These are phyloP conservation scores for Pseudogymnoascus sp. DNA, from an alignment of 2,329 filamentous ascomycete species.

Conservation along the genomic window DNA sequence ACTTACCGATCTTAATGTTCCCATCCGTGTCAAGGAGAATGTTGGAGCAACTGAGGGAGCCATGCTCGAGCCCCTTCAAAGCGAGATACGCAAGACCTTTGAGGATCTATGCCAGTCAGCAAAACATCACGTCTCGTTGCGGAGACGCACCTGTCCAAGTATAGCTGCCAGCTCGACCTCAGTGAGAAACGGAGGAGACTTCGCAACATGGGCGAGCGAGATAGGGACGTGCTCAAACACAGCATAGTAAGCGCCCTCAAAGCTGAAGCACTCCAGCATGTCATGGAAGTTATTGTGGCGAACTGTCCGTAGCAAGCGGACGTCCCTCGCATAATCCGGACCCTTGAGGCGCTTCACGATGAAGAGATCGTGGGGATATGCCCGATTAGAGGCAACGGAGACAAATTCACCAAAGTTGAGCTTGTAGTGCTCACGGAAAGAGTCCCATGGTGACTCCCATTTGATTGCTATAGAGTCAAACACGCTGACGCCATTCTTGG, in stretches of 20 bases:
- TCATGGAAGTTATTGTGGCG: neutral
- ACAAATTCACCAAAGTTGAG: neutral
- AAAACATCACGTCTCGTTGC: neutral
- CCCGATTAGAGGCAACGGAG: neutral
- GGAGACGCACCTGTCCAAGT: neutral
- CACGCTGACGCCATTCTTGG: neutral
- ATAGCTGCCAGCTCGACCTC: slow-evolving; percentile 2
- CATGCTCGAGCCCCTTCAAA: slow-evolving; percentile 4
- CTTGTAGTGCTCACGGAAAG: neutral
- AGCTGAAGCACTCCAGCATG: neutral
- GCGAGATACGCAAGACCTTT: neutral
- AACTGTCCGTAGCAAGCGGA: neutral
- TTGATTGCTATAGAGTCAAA: neutral
- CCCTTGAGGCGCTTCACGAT: neutral
- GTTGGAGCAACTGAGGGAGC: slow-evolving; percentile 11
- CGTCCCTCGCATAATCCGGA: neutral
- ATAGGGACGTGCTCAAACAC: slow-evolving; percentile 2
- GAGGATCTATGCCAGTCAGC: slow-evolving; percentile 5
- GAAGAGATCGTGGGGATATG: neutral
- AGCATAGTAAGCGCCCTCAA: neutral
- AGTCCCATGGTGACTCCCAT: neutral
- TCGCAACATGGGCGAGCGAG: neutral
- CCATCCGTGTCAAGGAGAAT: slow-evolving; percentile 9
- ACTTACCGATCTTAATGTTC: slow-evolving; percentile 18
- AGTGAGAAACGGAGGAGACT: neutral